Percentiles rank a stretch among this genome's conserved stretches.
These are phyloP conservation scores for Galeopsis tetrahit DNA, from an alignment of 257 asterid genomes.

Conservation along the genomic window DNA sequence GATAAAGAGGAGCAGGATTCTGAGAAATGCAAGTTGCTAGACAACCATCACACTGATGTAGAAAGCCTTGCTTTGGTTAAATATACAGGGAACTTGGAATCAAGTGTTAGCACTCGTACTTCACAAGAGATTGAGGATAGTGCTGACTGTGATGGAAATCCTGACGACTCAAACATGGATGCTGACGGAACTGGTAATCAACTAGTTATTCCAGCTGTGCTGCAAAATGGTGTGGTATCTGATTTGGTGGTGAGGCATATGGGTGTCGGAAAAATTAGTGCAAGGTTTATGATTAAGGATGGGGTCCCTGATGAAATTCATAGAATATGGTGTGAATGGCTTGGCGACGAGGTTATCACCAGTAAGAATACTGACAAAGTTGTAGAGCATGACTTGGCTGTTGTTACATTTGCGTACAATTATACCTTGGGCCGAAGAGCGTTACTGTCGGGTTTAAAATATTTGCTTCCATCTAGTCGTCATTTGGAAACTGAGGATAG, in stretches of 20 bases:
- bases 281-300: slow-evolving; percentile 59
- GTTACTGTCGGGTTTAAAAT: slow-evolving; percentile 54
- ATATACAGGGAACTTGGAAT: slow-evolving; percentile 38
- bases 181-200: slow-evolving; percentile 34
- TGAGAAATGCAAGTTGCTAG: slow-evolving; percentile 39
- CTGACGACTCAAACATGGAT: slow-evolving; percentile 35
- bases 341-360: slow-evolving; percentile 45
- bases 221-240: slow-evolving; percentile 63
- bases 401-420: slow-evolving; percentile 74
- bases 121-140: slow-evolving; percentile 34
- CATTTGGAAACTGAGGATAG: slow-evolving; percentile 61
- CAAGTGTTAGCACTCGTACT: slow-evolving; percentile 28
- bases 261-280: slow-evolving; percentile 72
- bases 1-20: slow-evolving; percentile 46
- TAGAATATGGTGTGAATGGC: slow-evolving; percentile 96
- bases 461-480: slow-evolving; percentile 67
- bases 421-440: slow-evolving; percentile 74
- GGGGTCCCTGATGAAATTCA: slow-evolving; percentile 49
- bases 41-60: slow-evolving; percentile 35
- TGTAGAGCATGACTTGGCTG: slow-evolving; percentile 79
- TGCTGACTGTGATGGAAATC: slow-evolving; percentile 30
- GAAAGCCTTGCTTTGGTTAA: slow-evolving; percentile 62
- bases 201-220: slow-evolving; percentile 70
- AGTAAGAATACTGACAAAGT: slow-evolving; percentile 40
- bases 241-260: slow-evolving; percentile 59